Conservation (phyloP, 1,284 basidiomycete species). For the Malassezia furfur region DNA sequence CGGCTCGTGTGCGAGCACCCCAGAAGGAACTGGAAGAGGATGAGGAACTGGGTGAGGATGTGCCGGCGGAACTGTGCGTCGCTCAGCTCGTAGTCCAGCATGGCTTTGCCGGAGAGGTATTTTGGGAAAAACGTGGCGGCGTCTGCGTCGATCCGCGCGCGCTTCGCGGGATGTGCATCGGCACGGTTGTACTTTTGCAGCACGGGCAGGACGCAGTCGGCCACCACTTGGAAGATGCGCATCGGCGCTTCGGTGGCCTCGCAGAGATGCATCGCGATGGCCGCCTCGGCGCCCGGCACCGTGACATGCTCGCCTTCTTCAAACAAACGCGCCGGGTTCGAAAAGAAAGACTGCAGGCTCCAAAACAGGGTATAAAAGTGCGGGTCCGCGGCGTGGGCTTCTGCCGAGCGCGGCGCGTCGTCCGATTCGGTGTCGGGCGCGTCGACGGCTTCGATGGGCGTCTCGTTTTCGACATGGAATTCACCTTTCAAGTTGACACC, state of each 20-base stretch:
- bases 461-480: constrained; percentile 57
- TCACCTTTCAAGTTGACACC: constrained; percentile 81
- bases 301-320: not conserved
- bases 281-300: not conserved
- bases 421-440: constrained; percentile 11
- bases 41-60: constrained; percentile 73
- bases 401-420: constrained; percentile 3
- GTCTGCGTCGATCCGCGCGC: not conserved
- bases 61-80: constrained; percentile 84
- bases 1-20: constrained; percentile 65
- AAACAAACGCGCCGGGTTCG: constrained; percentile 32
- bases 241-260: not conserved
- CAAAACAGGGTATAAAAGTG: constrained; percentile 40
- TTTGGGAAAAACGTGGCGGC: constrained; percentile 72
- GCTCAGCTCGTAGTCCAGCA: constrained; percentile 74
- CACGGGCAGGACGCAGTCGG: constrained; percentile 8
- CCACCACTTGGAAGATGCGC: constrained; percentile 6
- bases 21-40: constrained; percentile 69
- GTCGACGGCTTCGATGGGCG: constrained; percentile 3
- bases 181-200: not conserved
- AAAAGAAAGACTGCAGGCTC: constrained; percentile 37
- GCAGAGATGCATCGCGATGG: not conserved
- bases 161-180: not conserved
- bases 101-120: constrained; percentile 72
- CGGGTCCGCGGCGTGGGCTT: constrained; percentile 10